These are phyloP conservation scores for Rickenella mellea DNA, from an alignment of 768 basidiomycete genomes.

Conservation along the genomic window DNA sequence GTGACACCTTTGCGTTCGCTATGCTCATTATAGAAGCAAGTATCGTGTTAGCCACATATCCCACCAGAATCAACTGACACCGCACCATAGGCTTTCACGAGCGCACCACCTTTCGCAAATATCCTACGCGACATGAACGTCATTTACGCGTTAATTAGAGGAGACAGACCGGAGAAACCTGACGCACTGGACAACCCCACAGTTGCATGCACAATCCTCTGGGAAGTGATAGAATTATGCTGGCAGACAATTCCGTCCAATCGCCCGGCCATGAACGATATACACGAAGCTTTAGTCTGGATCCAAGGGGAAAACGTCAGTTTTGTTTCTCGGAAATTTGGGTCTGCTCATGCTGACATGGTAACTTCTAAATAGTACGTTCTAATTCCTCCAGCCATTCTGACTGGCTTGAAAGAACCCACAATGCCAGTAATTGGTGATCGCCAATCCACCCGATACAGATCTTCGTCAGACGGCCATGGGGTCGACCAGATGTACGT, in stretches of 20 bases:
- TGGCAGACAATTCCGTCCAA: background rate
- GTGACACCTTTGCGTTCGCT: background rate
- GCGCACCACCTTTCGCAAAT: background rate
- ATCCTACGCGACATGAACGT: background rate
- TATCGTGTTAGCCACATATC: background rate
- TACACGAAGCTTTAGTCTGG: too few species aligned
- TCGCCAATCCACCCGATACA: too few species aligned
- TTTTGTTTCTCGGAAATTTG: too few species aligned
- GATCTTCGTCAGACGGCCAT: too few species aligned
- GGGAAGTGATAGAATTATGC: background rate
- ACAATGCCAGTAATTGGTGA: too few species aligned
- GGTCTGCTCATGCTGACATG: too few species aligned
- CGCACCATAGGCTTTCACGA: background rate
- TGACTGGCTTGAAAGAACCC: too few species aligned
- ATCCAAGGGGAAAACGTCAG: too few species aligned
- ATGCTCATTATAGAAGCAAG: background rate
- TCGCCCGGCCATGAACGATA: background rate
- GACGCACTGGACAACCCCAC: background rate
- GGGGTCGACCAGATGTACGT: too few species aligned
- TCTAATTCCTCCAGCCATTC: too few species aligned
- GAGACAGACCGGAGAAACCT: background rate
- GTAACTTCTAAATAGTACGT: too few species aligned
- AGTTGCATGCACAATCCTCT: background rate
- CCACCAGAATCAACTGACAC: background rate
- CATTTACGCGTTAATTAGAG: background rate